Conservation (phyloP, 441 rosid genomes). For the Gossypium davidsonii region DNA sequence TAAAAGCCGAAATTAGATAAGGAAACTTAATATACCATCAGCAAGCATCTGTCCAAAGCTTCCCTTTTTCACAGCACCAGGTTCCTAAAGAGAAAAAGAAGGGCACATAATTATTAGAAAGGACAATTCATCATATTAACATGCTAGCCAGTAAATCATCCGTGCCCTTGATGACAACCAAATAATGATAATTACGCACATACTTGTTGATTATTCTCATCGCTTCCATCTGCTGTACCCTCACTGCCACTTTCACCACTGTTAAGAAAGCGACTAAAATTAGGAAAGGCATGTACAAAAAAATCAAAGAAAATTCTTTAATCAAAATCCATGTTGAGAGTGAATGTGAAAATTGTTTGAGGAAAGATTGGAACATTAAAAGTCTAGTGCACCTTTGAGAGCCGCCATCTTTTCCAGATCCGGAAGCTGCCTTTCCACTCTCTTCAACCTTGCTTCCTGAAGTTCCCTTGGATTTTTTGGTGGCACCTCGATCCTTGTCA, state of each 20-base stretch:
- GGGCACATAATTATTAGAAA: neutral
- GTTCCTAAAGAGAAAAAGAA: constrained; percentile 39
- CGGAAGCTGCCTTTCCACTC: constrained; percentile 59
- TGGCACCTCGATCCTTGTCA: constrained; percentile 50
- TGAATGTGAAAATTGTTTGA: neutral
- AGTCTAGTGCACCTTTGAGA: constrained; percentile 62
- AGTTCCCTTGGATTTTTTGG: constrained; percentile 60
- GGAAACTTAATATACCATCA: constrained; percentile 44
- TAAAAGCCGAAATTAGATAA: neutral
- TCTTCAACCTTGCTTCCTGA: constrained; percentile 52
- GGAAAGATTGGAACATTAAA: constrained; percentile 2
- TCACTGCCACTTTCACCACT: constrained; percentile 90
- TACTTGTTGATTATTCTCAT: constrained; percentile 79
- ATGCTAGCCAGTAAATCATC: neutral
- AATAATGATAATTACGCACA: neutral
- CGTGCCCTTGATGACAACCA: neutral
- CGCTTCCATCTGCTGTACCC: constrained; percentile 86
- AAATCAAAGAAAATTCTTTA: neutral
- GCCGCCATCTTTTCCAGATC: constrained; percentile 83
- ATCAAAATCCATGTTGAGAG: neutral
- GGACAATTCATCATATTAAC: neutral
- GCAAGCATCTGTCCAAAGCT: constrained; percentile 81
- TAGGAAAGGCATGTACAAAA: neutral
- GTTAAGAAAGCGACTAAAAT: constrained; percentile 22
- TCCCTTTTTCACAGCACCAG: constrained; percentile 50